Base-by-base conservation (phyloP, 2,329 filamentous ascomycete species). In the Phaeomoniella chlamydospora region DNA sequence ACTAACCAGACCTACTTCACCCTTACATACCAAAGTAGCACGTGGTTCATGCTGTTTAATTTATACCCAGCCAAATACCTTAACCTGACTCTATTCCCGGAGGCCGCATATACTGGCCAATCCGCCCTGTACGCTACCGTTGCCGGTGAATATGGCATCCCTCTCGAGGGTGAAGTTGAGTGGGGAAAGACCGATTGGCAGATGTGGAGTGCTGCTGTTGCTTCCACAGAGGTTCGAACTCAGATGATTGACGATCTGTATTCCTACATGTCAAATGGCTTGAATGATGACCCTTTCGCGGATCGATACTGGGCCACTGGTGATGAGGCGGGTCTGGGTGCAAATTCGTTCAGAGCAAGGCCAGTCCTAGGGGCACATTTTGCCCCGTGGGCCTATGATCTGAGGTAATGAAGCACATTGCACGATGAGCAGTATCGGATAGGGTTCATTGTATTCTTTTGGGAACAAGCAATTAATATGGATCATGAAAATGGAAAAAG, bases 151-250 rank as follows among this genome's bases (percentile, higher is more conserved):
- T 57, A 52, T 18, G 60, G 60, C 6, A 54, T 65, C 0, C 44
- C 59, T 4, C 50, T 64, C 4, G 58, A 62, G 30, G 49, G 52
- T 34, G 43, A 52, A 16, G 56, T 58, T 16, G 47, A 57, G 17
- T 65, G 57, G 55, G 54, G 50, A 22, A 64, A 64, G 41, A 57
- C 55, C 2, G 59, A 64, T 41, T 61, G 58, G 62, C 59, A 60
- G 39, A 57, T 62, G 45, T 63, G 58, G 54, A 42, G 54, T n/a
- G 58, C 57, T 12, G 55, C 45, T 14, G 54, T 52, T 2, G 49
- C 56, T 22, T 47, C 52, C 26, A 33, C 37, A 18, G 45, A 41
- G 33, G 50, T 51, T 4, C 49, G 52, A 4, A 41, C 45, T 16
- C 45, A 53, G 46, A 57, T 62, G 29, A 49, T 62, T 17, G 45